Evolutionary conservation across 768 basidiomycete species (phyloP).

Genomic region (Paxillus rubicundulus): DNA sequence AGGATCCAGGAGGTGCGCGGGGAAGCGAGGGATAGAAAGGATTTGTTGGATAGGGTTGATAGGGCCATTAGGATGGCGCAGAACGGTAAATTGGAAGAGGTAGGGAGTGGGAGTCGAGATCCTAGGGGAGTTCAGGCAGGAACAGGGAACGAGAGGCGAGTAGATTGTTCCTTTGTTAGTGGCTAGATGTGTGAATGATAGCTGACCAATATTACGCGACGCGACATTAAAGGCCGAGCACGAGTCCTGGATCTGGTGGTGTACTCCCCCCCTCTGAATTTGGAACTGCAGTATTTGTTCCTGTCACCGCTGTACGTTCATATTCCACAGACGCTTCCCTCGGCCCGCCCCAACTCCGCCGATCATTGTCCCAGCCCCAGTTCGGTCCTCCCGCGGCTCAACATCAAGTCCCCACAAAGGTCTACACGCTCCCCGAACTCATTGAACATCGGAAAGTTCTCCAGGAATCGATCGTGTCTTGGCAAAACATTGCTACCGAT

Average conservation of each 20-base stretch:
- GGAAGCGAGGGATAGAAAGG: conserved; percentile 31
- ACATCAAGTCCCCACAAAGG: conserved; percentile 16
- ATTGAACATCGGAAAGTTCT: conserved; percentile 21
- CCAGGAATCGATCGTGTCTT: conserved; percentile 28
- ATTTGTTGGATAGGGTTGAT: conserved; percentile 29
- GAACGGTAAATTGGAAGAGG: conserved; percentile 9
- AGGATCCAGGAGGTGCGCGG: conserved; percentile 31
- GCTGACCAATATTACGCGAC: conserved; percentile 4
- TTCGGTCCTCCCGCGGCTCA: conserved; percentile 16
- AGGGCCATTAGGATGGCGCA: conserved; percentile 30
- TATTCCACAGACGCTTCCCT: conserved; percentile 8
- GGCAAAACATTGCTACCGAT: conserved; percentile 17
- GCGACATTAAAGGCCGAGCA: conserved; percentile 10
- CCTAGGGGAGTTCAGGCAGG: neutral
- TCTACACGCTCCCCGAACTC: conserved; percentile 27
- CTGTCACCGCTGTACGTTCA: neutral
- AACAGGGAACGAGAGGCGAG: conserved; percentile 16
- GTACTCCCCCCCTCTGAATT: conserved; percentile 1
- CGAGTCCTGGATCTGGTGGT: conserved; percentile 1
- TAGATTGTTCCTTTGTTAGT: neutral
- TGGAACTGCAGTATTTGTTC: neutral
- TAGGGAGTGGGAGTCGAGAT: conserved; percentile 4
- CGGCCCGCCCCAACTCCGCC: conserved; percentile 22
- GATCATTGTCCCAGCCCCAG: conserved; percentile 29
- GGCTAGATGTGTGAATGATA: conserved; percentile 3